Conservation (phyloP, 2,329 filamentous ascomycete genomes). For the Fusarium sp. region DNA sequence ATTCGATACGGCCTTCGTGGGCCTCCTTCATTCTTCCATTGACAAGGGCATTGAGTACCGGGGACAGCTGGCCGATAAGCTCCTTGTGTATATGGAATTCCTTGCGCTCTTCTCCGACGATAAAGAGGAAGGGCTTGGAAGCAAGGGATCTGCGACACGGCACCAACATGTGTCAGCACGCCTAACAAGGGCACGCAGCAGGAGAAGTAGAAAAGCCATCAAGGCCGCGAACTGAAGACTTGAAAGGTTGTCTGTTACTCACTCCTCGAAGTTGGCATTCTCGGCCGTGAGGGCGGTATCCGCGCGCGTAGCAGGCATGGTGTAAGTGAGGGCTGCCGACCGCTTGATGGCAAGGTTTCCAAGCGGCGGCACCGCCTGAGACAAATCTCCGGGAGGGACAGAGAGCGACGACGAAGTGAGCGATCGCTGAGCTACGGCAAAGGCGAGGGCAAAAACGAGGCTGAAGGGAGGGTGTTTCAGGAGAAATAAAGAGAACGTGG, state of each 20-base stretch:
- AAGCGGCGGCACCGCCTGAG: conserved; percentile 1
- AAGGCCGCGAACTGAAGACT: too few relatives aligned
- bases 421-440: background rate
- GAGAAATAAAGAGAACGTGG: background rate
- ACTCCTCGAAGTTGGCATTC: conserved; percentile 37
- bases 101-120: conserved; percentile 40
- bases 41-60: conserved; percentile 42
- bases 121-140: conserved; percentile 47
- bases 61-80: conserved; percentile 41
- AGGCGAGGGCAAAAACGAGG: background rate
- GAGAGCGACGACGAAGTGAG: background rate
- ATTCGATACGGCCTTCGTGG: conserved; percentile 42
- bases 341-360: background rate
- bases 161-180: conserved; percentile 1
- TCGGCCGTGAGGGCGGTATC: conserved; percentile 11
- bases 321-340: conserved; percentile 16
- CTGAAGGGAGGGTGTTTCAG: background rate
- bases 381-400: background rate
- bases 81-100: conserved; percentile 48
- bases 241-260: conserved; percentile 11
- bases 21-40: conserved; percentile 48
- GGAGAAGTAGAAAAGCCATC: too few relatives aligned
- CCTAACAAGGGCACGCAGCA: background rate
- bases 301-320: conserved; percentile 24
- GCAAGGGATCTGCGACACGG: conserved; percentile 37